A percentile compares a stretch with the other conserved stretches of the same genome.
These are phyloP conservation scores for Boletus reticulatus DNA, from an alignment of 768 basidiomycete genomes.

Conservation along the genomic window DNA sequence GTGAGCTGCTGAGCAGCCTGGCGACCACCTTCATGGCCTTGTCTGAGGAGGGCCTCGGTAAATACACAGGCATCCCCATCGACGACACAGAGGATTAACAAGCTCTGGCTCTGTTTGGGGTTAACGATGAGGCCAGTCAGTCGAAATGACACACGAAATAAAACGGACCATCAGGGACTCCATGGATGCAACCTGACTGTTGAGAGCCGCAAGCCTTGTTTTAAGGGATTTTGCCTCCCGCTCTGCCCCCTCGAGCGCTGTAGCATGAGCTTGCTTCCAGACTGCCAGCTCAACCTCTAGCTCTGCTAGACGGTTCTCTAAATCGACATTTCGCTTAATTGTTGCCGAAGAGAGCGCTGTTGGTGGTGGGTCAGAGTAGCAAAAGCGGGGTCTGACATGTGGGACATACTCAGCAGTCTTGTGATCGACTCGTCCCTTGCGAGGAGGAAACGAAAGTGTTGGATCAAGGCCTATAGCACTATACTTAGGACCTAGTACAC, in stretches of 20 bases:
- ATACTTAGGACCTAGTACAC: slow-evolving; percentile 25
- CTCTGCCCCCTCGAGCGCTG: slow-evolving; percentile 59
- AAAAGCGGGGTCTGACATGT: slow-evolving; percentile 1
- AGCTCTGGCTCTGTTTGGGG: slow-evolving; percentile 51
- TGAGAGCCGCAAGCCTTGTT: slow-evolving; percentile 61
- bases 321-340: slow-evolving; percentile 57
- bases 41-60: slow-evolving; percentile 51
- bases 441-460: slow-evolving; percentile 17
- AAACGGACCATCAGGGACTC: slow-evolving; percentile 46
- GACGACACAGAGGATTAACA: slow-evolving; percentile 71
- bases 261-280: slow-evolving; percentile 70
- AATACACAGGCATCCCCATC: slow-evolving; percentile 74
- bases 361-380: slow-evolving; percentile 9
- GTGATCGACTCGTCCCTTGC: slow-evolving; percentile 66
- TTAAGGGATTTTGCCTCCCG: slow-evolving; percentile 66
- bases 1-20: slow-evolving; percentile 63
- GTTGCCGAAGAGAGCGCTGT: slow-evolving; percentile 64
- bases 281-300: slow-evolving; percentile 67
- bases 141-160: background rate
- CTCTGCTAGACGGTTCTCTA: slow-evolving; percentile 64
- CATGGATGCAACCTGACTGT: slow-evolving; percentile 59
- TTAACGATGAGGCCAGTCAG: background rate
- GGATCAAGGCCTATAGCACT: slow-evolving; percentile 16
- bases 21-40: slow-evolving; percentile 65
- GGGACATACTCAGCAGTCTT: slow-evolving; percentile 53